Base-by-base conservation (phyloP, 805 yeast genomes). In the Ogataea angusta region DNA sequence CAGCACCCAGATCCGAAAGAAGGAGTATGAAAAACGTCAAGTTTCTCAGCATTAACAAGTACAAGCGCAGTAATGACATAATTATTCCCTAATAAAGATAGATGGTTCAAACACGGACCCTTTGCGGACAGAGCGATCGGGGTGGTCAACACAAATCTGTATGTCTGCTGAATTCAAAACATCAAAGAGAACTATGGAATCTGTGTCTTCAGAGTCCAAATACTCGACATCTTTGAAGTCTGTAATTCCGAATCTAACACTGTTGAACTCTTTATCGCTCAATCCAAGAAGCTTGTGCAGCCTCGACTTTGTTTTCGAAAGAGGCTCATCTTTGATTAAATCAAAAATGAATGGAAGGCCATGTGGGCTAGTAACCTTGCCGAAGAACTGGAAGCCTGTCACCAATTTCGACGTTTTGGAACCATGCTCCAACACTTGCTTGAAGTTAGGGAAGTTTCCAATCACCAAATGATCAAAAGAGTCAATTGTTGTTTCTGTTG, bases 331-430 rank as follows among this genome's bases (percentile, higher is more conserved):
- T 7, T 85, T 81, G 34, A 76, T 70, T 6, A 85, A 62, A n/a
- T 78, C 75, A 57, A 90, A 86, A 8, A 85, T 66, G 57, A 90
- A 90, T 4, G 97, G 95, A 35, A 83, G 70, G n/a, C 96, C 90
- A 60, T 90, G 98, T 30, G 71, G 65, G 47, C 69, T 69, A 31
- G 69, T 72, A 18, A 82, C 69, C 29, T 81, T 85, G 51, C 83
- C 85, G 60, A 81, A 76, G 63, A 82, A 90, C 57, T 89, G 96
- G 49, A 79, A 70, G 2, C 82, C 95, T 3, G 85, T 75, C 2
- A 85, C 72, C 30, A 84, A 54, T 51, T 69, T 72, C 2, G 69
- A 59, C 17, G 56, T 45, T 14, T 30, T 39, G 14, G 49, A 49
- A 3, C 46, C 46, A 10, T 38, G 42, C 14, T 44, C 51, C 23